These are phyloP conservation scores for Colletotrichum acutatum DNA, from an alignment of 2,329 filamentous ascomycete species.

Conservation along the genomic window DNA sequence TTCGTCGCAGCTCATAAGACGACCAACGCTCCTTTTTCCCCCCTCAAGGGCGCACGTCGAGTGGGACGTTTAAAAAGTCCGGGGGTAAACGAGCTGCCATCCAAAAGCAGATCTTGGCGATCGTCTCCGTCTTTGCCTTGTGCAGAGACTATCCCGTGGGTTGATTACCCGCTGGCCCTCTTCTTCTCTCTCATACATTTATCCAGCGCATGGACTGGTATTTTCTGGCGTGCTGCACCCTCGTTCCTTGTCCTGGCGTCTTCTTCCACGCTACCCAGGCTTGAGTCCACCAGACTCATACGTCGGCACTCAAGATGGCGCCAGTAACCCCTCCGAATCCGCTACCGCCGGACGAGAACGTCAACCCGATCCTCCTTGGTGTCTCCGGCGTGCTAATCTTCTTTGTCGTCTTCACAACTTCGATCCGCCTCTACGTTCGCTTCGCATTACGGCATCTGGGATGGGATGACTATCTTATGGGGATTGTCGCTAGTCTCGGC, in stretches of 20 bases:
- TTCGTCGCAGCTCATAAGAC: slow-evolving; percentile 26
- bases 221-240: neutral
- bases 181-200: slow-evolving; percentile 9
- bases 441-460: slow-evolving; percentile 42
- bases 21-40: neutral
- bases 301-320: slow-evolving; percentile 12
- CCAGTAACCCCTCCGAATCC: slow-evolving; percentile 43
- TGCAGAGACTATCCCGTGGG: slow-evolving; percentile 10
- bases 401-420: slow-evolving; percentile 46
- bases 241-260: slow-evolving; percentile 4
- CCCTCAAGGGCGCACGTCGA: no score
- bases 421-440: slow-evolving; percentile 46
- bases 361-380: slow-evolving; percentile 45
- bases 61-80: neutral
- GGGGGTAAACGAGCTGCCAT: slow-evolving; percentile 12
- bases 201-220: slow-evolving; percentile 18
- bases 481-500: slow-evolving; percentile 43
- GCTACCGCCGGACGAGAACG: slow-evolving; percentile 50
- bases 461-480: slow-evolving; percentile 52
- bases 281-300: neutral
- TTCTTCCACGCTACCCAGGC: neutral
- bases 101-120: slow-evolving; percentile 28
- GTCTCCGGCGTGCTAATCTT: slow-evolving; percentile 46
- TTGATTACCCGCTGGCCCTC: neutral
- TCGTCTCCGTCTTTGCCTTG: slow-evolving; percentile 17